Base-by-base conservation (phyloP, 2,329 filamentous ascomycete genomes). In the Trichoderma sp. region DNA sequence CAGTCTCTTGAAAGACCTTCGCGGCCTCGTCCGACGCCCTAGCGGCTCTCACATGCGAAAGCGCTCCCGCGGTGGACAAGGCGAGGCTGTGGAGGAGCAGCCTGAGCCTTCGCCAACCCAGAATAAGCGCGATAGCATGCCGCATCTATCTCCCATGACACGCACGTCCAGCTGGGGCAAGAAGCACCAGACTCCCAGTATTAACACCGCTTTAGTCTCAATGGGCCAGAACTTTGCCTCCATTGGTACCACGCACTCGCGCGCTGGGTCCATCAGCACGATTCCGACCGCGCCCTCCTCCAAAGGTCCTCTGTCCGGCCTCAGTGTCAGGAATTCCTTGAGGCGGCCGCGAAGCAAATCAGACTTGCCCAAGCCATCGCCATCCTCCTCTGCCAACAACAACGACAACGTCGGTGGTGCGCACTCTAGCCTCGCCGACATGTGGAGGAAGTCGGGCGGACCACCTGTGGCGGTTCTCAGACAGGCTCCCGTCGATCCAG, bases 261-360 rank as follows among this genome's bases (percentile, higher is more conserved):
- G 88, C 39, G 89, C 85, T 73, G 87, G 88, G 43, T 92, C 91
- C 6, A 84, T 92, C 72, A 88, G 88, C 75, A 86, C 84, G 58
- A 61, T 72, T 6, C 84, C 85, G 9, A 81, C 86, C 12, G 80
- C 85, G 18, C 57, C 67, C 5, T 84, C 84, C 15, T 89, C 89
- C 34, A 90, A 86, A 78, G 87, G 82, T 53, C 82, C 83, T 56
- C 82, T 86, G 77, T 78, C 79, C 53, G 78, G 79, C 3, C 80
- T 88, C 34, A 83, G 81, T 58, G 84, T 87, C 43, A 84, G 81
- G 76, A 85, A 83, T 56, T 80, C 84, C 0, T 79, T 90, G 57
- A 86, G 86, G 69, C 86, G 90, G 18, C 85, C 82, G 32, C 84
- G 85, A 76, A 89, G 86, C 83, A 90, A 85, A 76, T 89, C 84